A percentile compares a stretch with the other conserved stretches of the same genome.
Evolutionary conservation across 495 filamentous ascomycete species (phyloP).

Genomic region (Aspergillus biplanus): DNA sequence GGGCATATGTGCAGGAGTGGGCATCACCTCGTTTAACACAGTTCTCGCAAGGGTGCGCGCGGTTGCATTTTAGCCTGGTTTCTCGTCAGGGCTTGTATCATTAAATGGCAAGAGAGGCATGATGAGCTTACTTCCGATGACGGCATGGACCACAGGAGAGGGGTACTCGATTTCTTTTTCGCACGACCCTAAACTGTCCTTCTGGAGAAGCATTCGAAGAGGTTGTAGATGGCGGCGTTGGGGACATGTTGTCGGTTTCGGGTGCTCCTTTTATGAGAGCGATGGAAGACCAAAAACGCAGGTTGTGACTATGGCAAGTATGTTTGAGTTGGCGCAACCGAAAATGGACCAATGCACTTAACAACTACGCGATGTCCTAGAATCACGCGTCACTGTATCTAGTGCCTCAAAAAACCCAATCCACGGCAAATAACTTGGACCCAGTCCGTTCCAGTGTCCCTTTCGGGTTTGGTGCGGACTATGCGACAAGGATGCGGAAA

Average conservation of each 20-base stretch:
- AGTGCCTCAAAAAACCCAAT: no score
- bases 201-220: conserved; percentile 86
- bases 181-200: conserved; percentile 83
- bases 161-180: conserved; percentile 93
- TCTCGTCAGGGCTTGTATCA: conserved; percentile 33
- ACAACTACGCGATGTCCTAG: no score
- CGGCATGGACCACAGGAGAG: conserved; percentile 93
- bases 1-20: conserved; percentile 85
- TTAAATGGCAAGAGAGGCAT: conserved; percentile 28
- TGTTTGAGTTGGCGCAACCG: neutral
- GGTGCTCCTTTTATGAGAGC: neutral
- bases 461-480: conserved; percentile 17
- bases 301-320: conserved; percentile 1
- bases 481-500: neutral
- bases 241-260: conserved; percentile 62
- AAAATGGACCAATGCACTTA: no score
- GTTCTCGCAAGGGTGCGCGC: conserved; percentile 90
- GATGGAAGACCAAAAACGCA: neutral
- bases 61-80: conserved; percentile 87
- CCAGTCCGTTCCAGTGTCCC: conserved; percentile 15
- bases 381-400: no score
- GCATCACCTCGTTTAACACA: conserved; percentile 89
- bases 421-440: neutral
- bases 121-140: conserved; percentile 80
- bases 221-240: conserved; percentile 87